phyloP scores from a whole-genome alignment of 2,329 filamentous ascomycete species.

The Colletotrichum tanaceti region DNA sequence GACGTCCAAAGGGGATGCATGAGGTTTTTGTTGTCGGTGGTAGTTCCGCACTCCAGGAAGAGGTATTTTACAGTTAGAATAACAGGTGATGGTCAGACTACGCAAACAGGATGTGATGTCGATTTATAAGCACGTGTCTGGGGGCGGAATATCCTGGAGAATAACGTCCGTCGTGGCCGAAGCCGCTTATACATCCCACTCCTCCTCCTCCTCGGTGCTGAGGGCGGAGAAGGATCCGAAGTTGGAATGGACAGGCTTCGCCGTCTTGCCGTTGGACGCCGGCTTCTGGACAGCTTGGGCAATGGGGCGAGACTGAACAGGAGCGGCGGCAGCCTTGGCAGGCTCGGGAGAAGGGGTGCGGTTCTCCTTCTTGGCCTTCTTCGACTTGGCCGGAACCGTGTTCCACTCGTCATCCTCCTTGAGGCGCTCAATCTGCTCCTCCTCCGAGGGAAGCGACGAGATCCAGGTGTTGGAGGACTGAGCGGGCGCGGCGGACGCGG shows the following conservation, averaged over 20 bases:
- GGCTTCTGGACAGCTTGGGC: constrained; percentile 49
- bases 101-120: constrained; percentile 1
- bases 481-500: constrained; percentile 47
- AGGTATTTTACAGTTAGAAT: constrained; percentile 41
- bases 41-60: constrained; percentile 37
- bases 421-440: constrained; percentile 71
- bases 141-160: constrained; percentile 32
- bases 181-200: constrained; percentile 62
- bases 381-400: constrained; percentile 63
- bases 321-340: constrained; percentile 47
- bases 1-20: constrained; percentile 26
- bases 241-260: constrained; percentile 46
- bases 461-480: constrained; percentile 59
- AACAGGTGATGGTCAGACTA: constrained; percentile 38
- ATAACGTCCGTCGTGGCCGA: constrained; percentile 6
- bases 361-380: constrained; percentile 55
- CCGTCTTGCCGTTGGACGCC: constrained; percentile 45
- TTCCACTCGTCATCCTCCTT: constrained; percentile 68
- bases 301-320: constrained; percentile 43
- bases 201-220: constrained; percentile 58
- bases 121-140: constrained; percentile 21
- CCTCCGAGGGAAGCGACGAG: constrained; percentile 67
- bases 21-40: constrained; percentile 15
- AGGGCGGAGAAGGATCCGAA: constrained; percentile 64
- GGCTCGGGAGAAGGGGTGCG: constrained; percentile 55